Conservation (phyloP, 139 green algal species). For the Picochlorum sp. region DNA sequence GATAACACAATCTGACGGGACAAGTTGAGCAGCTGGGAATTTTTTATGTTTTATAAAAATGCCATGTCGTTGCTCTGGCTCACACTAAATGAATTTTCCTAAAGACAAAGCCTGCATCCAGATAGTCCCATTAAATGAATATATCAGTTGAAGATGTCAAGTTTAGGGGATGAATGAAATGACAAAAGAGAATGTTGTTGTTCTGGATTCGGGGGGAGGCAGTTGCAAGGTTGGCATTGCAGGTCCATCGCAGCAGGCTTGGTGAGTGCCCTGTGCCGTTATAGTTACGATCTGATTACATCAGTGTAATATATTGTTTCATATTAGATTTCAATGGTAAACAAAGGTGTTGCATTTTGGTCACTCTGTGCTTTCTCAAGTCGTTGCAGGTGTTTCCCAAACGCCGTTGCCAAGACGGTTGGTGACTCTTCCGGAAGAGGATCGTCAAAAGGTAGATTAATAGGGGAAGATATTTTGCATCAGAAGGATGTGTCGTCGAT, state of each 20-base stretch:
- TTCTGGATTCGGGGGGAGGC: slow-evolving; percentile 70
- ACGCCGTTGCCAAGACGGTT: slow-evolving; percentile 63
- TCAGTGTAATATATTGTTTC: background rate
- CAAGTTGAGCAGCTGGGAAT: too few relatives aligned
- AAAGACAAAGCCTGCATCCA: too few relatives aligned
- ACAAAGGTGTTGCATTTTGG: background rate
- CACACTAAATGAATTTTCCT: too few relatives aligned
- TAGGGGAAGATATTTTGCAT: slow-evolving; percentile 50
- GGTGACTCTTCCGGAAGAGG: too few relatives aligned
- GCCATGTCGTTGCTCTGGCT: too few relatives aligned
- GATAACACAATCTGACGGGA: too few relatives aligned
- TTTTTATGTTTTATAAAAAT: too few relatives aligned
- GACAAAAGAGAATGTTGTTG: slow-evolving; percentile 23
- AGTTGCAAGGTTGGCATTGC: slow-evolving; percentile 58
- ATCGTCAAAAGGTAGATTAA: slow-evolving; percentile 33
- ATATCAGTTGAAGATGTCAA: background rate
- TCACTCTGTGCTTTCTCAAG: background rate
- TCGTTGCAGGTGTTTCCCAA: slow-evolving; percentile 70
- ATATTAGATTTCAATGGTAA: background rate
- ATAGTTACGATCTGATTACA: too few relatives aligned
- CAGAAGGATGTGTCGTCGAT: slow-evolving; percentile 57
- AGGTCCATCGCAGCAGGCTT: background rate
- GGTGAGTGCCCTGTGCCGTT: too few relatives aligned
- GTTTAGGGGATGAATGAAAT: background rate
- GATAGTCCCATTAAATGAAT: too few relatives aligned